Base-by-base conservation (phyloP, 148 eudicot species). In the Tetragonia tetragonoides region DNA sequence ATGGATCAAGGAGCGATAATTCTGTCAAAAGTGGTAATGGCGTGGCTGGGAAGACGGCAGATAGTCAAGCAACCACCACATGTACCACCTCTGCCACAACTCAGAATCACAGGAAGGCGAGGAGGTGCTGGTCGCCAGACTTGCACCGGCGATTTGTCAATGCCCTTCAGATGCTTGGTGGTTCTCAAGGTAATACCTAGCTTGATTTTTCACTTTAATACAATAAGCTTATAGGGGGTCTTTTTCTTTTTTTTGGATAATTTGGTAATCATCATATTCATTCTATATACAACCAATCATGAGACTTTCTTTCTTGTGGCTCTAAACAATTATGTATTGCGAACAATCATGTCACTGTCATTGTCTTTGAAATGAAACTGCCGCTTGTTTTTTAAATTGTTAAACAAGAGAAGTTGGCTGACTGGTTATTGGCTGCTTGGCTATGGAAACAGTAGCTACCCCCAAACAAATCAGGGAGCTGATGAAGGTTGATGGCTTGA, bases 111-210 rank as follows among this genome's bases (percentile, higher is more conserved):
- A 68, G 99, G 82, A 95, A 95, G 77, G 93, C 94, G 1, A 87
- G 99, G 79, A 80, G 99, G 73, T 95, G 98, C 78, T 95, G 99
- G 99, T 95, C 99, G 18, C 99, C 99, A n/a, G 99, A 95, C 61
- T 85, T 95, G 89, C 99, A 95, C 88, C 86, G 98, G 23, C 82
- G 98, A 18, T 95, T 95, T 83, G 98, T 95, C 63, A 88, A 88
- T 83, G 99, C 99, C 83, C 99, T 95, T 79, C 98, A 95, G 66
- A 90, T 91, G 91, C 80, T 95, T 76, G 99, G 99, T 78, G 99
- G 99, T 67, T 93, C 99, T 84, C 99, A 93, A 91, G 98, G 99
- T 95, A 85, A 81, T 37, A 49, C 41, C 17, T 10, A 68, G 28
- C 40, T 16, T 12, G 1, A 28, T 41, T 7, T 47, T 6, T 44